Conservation (phyloP, 2,329 filamentous ascomycete genomes). For the Knufia petricola region DNA sequence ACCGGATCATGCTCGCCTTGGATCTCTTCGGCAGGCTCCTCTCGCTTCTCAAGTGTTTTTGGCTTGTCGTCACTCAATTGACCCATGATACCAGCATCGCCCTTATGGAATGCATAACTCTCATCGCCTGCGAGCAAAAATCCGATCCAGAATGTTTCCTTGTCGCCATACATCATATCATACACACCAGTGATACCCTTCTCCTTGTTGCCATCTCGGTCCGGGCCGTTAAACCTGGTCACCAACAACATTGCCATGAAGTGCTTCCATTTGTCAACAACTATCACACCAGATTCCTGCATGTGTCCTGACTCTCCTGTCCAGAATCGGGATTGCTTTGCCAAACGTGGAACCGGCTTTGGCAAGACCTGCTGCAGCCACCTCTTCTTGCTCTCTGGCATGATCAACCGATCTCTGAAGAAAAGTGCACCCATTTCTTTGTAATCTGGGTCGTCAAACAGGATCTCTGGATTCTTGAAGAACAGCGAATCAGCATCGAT, state of each 20-base stretch:
- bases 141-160: conserved; percentile 44
- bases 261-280: conserved; percentile 40
- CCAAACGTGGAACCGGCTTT: conserved; percentile 34
- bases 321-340: conserved; percentile 27
- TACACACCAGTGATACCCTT: conserved; percentile 35
- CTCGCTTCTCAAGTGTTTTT: conserved; percentile 8
- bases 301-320: conserved; percentile 21
- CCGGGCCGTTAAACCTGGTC: conserved; percentile 30
- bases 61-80: conserved; percentile 1
- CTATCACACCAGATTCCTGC: conserved; percentile 40
- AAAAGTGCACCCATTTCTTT: conserved; percentile 36
- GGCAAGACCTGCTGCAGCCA: conserved; percentile 38
- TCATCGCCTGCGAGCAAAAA: conserved; percentile 37
- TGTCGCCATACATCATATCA: conserved; percentile 42
- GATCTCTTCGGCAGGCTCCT: conserved; percentile 19
- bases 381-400: conserved; percentile 29
- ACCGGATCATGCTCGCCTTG: conserved; percentile 12
- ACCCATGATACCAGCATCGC: conserved; percentile 26
- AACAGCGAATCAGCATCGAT: conserved; percentile 40
- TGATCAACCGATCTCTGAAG: conserved; percentile 38
- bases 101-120: conserved; percentile 37
- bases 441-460: conserved; percentile 38
- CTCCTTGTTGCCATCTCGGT: conserved; percentile 33
- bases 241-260: conserved; percentile 36
- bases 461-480: conserved; percentile 32